Evolutionary conservation across 352 stramenopile species (phyloP).

Genomic region (Globisporangium emineosum): DNA sequence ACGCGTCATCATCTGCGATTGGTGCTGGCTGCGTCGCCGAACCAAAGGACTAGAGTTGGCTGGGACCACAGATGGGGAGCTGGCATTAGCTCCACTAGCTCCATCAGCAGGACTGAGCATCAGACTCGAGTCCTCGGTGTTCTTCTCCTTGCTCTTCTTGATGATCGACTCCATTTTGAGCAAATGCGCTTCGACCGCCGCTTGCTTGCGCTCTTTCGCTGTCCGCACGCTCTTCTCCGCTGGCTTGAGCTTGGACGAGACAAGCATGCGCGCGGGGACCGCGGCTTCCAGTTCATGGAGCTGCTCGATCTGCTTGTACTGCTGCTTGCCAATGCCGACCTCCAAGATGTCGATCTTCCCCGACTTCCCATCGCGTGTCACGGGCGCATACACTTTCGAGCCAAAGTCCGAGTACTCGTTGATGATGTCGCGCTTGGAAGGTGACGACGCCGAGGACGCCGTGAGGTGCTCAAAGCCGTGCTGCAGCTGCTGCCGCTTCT

Average conservation of each 20-base stretch:
- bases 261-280: slow-evolving; percentile 51
- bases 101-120: not conserved
- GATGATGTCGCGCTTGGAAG: slow-evolving; percentile 84
- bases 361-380: slow-evolving; percentile 57
- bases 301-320: slow-evolving; percentile 50
- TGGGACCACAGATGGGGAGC: not conserved
- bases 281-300: slow-evolving; percentile 62
- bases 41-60: slow-evolving; percentile 16
- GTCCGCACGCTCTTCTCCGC: slow-evolving; percentile 50
- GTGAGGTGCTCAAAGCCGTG: not conserved
- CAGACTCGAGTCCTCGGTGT: not conserved
- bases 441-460: slow-evolving; percentile 34
- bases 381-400: slow-evolving; percentile 83
- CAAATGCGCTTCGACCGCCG: slow-evolving; percentile 73
- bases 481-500: slow-evolving; percentile 57
- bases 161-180: slow-evolving; percentile 87
- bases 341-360: slow-evolving; percentile 52
- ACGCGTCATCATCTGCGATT: slow-evolving; percentile 48
- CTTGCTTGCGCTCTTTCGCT: slow-evolving; percentile 76
- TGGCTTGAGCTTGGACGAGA: slow-evolving; percentile 48
- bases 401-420: slow-evolving; percentile 82
- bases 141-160: slow-evolving; percentile 52
- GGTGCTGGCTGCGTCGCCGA: slow-evolving; percentile 32
- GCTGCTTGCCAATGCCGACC: slow-evolving; percentile 47
- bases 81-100: too few species aligned